Evolutionary conservation across 805 yeast genomes (phyloP).

Genomic region (Dipodascus geniculatus): DNA sequence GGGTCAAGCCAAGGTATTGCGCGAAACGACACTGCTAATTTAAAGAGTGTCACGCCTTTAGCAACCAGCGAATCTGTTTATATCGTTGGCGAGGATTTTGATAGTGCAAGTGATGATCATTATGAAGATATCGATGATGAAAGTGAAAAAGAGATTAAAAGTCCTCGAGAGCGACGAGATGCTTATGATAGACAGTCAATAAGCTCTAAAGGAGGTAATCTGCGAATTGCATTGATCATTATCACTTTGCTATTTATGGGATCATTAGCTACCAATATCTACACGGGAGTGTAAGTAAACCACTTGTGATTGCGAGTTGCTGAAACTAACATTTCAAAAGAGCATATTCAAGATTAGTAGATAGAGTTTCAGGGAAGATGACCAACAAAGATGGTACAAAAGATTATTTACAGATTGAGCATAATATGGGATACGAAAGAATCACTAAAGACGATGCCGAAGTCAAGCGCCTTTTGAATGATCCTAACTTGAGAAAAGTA

Average conservation of each 20-base stretch:
- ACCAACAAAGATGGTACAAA: background rate
- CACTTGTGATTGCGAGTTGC: background rate
- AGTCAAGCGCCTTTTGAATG: conserved; percentile 28
- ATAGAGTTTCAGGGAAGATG: background rate
- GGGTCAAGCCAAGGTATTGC: background rate
- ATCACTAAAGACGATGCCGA: conserved; percentile 16
- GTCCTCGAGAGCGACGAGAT: background rate
- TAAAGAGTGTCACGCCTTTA: background rate
- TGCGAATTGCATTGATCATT: background rate
- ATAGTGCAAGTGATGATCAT: background rate
- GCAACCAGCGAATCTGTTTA: background rate
- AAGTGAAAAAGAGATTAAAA: background rate
- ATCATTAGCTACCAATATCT: background rate
- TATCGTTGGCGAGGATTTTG: background rate
- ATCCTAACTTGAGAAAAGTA: conserved; percentile 24
- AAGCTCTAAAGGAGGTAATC: background rate
- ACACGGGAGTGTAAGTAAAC: background rate
- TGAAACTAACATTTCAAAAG: background rate
- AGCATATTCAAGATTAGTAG: background rate
- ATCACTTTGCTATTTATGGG: background rate
- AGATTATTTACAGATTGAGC: background rate
- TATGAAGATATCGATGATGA: background rate
- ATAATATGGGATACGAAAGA: conserved; percentile 1
- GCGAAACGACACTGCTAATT: background rate
- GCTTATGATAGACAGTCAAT: background rate